Base-by-base conservation (phyloP, 495 filamentous ascomycete species). In the Hyaloscypha variabilis region DNA sequence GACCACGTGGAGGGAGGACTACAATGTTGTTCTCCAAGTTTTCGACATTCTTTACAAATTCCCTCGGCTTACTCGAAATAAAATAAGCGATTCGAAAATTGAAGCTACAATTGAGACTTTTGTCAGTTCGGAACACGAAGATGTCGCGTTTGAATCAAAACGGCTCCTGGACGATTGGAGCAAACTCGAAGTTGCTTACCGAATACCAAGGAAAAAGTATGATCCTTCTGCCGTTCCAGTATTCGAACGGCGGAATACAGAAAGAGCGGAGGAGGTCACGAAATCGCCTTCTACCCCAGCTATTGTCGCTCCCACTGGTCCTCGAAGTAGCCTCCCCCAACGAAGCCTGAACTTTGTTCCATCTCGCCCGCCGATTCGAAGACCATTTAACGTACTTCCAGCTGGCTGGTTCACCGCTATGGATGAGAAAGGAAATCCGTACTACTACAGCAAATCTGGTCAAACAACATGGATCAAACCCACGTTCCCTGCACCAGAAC, bases 81-180 rank as follows among this genome's bases (percentile, higher is more conserved):
- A 98, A 77, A 97, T 99, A 64, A 88, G 90, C 63, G 93, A 97
- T 71, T 97, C 95, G 4, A 96, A 97, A 72, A 97, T 99, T 64
- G 95, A 99, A 74, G 83, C 86, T 4, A 91, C 89, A 1, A 86
- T 99, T 52, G 82, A 91, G 71, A 81, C 84, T 11, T 78, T 99
- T 29, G 86, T 84, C 8, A 77, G 74, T 14, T 89, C 83, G 31
- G 88, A 82, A 10, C 90, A 98, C 68, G 89, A 93, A 62, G 82
- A 86, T 59, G 91, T 98, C 8, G 84, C 87, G 39, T 82, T 82
- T 24, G 85, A 89, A 72, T 83, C 95, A n/a, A 81, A 84, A 17
- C 78, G 81, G 14, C 77, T 99, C 31, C 78, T 99, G 8, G 85
- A 93, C 14, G 87, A 86, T 70, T 99, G 96, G 96, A 88, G 88